phyloP scores from a whole-genome alignment of 305 asterid genomes.

The Rubia tinctorum region DNA sequence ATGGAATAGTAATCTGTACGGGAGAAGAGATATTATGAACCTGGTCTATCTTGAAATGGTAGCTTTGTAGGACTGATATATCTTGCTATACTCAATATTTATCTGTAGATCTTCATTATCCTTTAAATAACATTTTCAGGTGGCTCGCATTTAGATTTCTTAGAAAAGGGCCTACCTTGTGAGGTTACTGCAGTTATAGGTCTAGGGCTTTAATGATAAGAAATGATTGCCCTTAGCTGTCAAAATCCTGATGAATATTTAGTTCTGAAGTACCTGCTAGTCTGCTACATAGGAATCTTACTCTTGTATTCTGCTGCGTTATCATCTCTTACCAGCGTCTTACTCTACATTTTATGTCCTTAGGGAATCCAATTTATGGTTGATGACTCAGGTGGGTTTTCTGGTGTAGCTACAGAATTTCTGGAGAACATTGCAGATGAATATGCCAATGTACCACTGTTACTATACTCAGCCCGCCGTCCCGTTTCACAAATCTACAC shows the following conservation, averaged over 20 bases:
- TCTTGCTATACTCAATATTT: not conserved
- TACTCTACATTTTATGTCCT: constrained; percentile 16
- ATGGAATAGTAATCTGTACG: not conserved
- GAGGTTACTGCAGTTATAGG: not conserved
- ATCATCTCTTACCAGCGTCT: not conserved
- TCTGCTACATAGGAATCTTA: not conserved
- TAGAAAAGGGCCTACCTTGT: not conserved
- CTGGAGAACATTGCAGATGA: constrained; percentile 89
- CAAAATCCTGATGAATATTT: not conserved
- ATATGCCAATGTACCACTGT: constrained; percentile 70
- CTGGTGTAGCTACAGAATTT: constrained; percentile 81
- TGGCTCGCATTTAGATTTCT: not conserved
- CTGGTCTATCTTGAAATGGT: not conserved
- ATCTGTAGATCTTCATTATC: not conserved
- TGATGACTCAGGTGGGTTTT: constrained; percentile 88
- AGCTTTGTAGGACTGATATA: not conserved
- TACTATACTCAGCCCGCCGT: constrained; percentile 60
- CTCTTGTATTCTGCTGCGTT: not conserved
- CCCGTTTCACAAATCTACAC: constrained; percentile 42
- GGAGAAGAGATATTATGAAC: not conserved
- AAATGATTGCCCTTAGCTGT: constrained; percentile 2
- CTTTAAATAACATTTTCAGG: not conserved
- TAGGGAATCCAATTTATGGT: constrained; percentile 84
- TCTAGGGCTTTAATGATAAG: not conserved
- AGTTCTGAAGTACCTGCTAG: not conserved